Percentiles rank a stretch among this genome's conserved stretches.
phyloP scores from a whole-genome alignment of 192 early-diverging fungal species.

The Powellomyces hirtus region DNA sequence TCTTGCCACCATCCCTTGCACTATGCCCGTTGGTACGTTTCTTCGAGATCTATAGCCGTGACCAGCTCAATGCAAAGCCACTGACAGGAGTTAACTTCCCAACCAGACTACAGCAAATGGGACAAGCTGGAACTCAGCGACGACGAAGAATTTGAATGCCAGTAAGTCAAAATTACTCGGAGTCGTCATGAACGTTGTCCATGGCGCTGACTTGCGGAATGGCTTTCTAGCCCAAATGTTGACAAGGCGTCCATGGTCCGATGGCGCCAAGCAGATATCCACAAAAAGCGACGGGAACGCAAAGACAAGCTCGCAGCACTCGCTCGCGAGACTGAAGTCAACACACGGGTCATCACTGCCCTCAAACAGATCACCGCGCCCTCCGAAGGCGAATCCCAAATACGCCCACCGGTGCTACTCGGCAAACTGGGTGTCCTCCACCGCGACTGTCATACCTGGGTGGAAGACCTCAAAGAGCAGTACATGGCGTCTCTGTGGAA shows the following conservation, averaged over 20 bases:
- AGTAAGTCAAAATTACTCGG: constrained; percentile 25
- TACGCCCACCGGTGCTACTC: background rate
- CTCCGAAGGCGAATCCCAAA: background rate
- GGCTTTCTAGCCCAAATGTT: constrained; percentile 70
- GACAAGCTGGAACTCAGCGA: constrained; percentile 94
- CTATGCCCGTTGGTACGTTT: no score
- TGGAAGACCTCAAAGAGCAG: constrained; percentile 14
- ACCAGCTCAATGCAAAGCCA: no score
- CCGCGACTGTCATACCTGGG: constrained; percentile 6
- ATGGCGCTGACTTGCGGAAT: background rate
- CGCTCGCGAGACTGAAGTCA: constrained; percentile 27
- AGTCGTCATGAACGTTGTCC: background rate
- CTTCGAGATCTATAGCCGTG: no score
- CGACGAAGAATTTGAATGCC: constrained; percentile 91
- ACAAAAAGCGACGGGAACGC: constrained; percentile 78
- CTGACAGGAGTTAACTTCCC: no score
- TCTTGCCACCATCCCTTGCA: no score
- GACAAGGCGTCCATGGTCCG: constrained; percentile 85
- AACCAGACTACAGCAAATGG: constrained; percentile 94
- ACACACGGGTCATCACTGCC: constrained; percentile 21
- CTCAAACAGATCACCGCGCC: constrained; percentile 4
- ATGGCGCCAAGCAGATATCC: constrained; percentile 88
- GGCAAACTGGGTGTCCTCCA: background rate
- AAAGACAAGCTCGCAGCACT: constrained; percentile 57
- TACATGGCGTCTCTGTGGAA: constrained; percentile 4